Evolutionary conservation across 345 rosid species (phyloP).

Genomic region (Trapa bicornis): DNA sequence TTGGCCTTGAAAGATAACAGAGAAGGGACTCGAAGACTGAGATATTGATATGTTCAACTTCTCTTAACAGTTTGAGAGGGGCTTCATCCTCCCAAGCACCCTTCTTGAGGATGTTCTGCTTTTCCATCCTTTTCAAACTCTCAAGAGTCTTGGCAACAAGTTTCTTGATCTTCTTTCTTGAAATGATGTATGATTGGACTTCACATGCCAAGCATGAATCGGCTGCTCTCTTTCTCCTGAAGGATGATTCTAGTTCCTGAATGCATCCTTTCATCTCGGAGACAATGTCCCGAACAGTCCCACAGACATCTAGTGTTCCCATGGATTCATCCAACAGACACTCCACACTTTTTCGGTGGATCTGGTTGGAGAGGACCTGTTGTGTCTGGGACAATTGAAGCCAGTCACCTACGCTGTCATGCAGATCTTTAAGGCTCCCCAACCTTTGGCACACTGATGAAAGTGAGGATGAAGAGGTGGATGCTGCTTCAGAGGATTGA

Average conservation of each 20-base stretch:
- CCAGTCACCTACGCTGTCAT: slow-evolving; percentile 10
- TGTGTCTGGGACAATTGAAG: slow-evolving; percentile 12
- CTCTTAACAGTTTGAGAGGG: background rate
- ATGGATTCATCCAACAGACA: slow-evolving; percentile 18
- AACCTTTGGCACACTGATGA: slow-evolving; percentile 8
- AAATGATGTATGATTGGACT: background rate
- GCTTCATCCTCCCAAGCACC: background rate
- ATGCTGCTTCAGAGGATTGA: background rate
- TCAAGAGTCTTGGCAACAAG: background rate
- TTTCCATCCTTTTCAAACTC: slow-evolving; percentile 1
- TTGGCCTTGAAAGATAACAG: slow-evolving; percentile 4
- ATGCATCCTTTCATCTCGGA: slow-evolving; percentile 3
- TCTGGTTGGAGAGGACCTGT: slow-evolving; percentile 6
- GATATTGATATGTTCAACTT: background rate
- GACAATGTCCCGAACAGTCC: slow-evolving; percentile 4
- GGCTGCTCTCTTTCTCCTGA: slow-evolving; percentile 5
- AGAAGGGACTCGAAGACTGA: slow-evolving; percentile 9
- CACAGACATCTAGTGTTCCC: slow-evolving; percentile 10
- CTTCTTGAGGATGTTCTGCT: background rate
- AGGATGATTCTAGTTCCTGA: slow-evolving; percentile 2
- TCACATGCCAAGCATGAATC: background rate
- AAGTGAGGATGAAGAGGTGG: background rate
- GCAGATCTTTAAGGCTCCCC: slow-evolving; percentile 8
- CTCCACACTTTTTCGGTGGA: background rate
- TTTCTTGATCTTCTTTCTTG: slow-evolving; percentile 9